Evolutionary conservation across 1,284 basidiomycete species (phyloP).

Genomic region (Coniferiporia weirii): DNA sequence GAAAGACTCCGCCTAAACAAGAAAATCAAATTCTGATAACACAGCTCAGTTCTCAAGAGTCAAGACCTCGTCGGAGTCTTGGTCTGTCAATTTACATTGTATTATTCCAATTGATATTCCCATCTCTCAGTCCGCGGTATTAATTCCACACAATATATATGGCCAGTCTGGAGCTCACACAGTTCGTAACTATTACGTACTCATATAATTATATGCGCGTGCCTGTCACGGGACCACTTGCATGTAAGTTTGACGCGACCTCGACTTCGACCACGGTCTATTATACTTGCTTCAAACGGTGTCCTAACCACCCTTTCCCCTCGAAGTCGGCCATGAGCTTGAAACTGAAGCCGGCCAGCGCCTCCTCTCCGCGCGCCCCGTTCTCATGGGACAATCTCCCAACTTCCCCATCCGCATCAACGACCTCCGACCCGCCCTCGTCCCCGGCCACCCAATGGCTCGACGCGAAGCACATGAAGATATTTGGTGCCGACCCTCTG

Average conservation of each 20-base stretch:
- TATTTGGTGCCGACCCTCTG: constrained; percentile 75
- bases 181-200: too few species aligned
- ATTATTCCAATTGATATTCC: too few species aligned
- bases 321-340: constrained; percentile 40
- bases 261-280: too few species aligned
- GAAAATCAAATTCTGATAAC: not conserved
- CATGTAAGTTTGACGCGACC: too few species aligned
- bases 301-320: not conserved
- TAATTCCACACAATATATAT: too few species aligned
- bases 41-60: too few species aligned
- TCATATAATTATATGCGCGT: too few species aligned
- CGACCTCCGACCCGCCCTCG: constrained; percentile 32
- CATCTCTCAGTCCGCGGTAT: too few species aligned
- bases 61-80: too few species aligned
- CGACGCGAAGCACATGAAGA: constrained; percentile 80
- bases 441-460: constrained; percentile 80
- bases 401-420: constrained; percentile 30
- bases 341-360: constrained; percentile 47
- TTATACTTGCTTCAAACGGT: not conserved
- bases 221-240: too few species aligned
- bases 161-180: too few species aligned
- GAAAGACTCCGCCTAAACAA: not conserved
- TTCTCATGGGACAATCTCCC: constrained; percentile 56
- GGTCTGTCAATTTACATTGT: too few species aligned
- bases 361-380: constrained; percentile 33